Evolutionary conservation across 495 filamentous ascomycete species (phyloP).

Genomic region (Penicillium ucsense): DNA sequence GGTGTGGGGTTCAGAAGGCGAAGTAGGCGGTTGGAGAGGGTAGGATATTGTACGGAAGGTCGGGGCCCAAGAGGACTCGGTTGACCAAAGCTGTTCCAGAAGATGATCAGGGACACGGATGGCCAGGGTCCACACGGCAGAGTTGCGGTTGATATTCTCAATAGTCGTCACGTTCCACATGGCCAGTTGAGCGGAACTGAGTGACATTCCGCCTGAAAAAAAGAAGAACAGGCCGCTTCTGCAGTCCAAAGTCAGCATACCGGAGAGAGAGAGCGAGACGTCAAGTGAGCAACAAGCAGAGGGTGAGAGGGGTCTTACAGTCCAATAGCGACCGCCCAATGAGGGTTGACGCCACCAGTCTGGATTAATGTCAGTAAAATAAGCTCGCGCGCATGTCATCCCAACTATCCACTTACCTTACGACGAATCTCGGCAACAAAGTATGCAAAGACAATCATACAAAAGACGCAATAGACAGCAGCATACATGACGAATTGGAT

Average conservation of each 20-base stretch:
- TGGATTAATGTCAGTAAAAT: conserved; percentile 9
- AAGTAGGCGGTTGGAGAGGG: conserved; percentile 17
- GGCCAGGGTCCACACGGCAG: conserved; percentile 62
- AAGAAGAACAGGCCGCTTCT: conserved; percentile 61
- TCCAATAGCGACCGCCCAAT: conserved; percentile 46
- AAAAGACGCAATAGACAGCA: conserved; percentile 53
- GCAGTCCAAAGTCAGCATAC: background rate
- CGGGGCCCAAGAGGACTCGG: conserved; percentile 28
- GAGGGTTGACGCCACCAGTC: conserved; percentile 32
- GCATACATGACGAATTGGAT: conserved; percentile 73
- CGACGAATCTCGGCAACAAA: conserved; percentile 40
- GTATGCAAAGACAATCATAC: conserved; percentile 49
- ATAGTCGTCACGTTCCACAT: conserved; percentile 70
- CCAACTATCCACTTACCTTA: conserved; percentile 17
- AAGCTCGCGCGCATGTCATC: no score
- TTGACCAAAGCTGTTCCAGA: conserved; percentile 25
- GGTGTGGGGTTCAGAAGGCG: conserved; percentile 6
- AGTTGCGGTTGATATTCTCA: conserved; percentile 56
- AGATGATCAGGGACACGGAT: conserved; percentile 54
- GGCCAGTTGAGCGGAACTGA: conserved; percentile 59
- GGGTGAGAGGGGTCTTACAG: conserved; percentile 31
- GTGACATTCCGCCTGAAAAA: conserved; percentile 65
- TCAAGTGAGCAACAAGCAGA: no score
- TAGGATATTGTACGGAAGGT: conserved; percentile 41
- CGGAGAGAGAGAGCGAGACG: background rate